Evolutionary conservation across 2,329 filamentous ascomycete genomes (phyloP), one percentile per base, ranked within the genome.

Genomic region (Chaetomiaceae sp.): DNA sequence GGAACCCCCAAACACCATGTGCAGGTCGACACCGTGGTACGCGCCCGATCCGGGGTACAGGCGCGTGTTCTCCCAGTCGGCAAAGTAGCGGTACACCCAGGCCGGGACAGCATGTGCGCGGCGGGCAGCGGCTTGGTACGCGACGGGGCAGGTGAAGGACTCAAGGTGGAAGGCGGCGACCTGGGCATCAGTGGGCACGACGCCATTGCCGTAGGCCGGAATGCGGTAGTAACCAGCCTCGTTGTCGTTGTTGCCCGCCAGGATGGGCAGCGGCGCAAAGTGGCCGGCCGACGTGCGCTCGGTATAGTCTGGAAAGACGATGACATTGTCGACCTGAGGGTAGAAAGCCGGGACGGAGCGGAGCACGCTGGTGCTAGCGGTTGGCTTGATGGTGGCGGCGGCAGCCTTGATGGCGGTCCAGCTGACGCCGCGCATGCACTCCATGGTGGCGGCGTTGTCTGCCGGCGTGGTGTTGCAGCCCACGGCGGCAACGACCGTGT

Each of bases 211-310:
- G 51, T 65, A 75, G 1, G 73, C 70, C 1, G 68, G 66, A 30
- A 76, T 67, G 5, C 68, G 67, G 58, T 76, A 77, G 61, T 72
- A 75, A 0, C 71, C 72, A 3, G 71, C 68, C 57, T 78, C 75
- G 48, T 75, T 68, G 55, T 74, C 48, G 48, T 70, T 74, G 55
- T 70, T 70, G 13, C 71, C 73, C 4, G 69, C 57, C 0, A 77
- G 54, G 1, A 73, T 62, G 0, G 75, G 74, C 34, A 73, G 33
- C 17, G 63, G 68, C 14, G 66, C 67, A 55, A 74, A 75, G 17
- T 51, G 55, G 5, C 70, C 70, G 4, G 56, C 50, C 1, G 59
- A 50, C 0, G 68, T 72, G 23, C 62, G 58, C 6, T 40, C 58
- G 2, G 60, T 44, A 41, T 75, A 76, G 54, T 75, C 64, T 2